These are phyloP conservation scores for Nematocida minor DNA, from an alignment of 371 early-diverging fungal species.

Conservation along the genomic window DNA sequence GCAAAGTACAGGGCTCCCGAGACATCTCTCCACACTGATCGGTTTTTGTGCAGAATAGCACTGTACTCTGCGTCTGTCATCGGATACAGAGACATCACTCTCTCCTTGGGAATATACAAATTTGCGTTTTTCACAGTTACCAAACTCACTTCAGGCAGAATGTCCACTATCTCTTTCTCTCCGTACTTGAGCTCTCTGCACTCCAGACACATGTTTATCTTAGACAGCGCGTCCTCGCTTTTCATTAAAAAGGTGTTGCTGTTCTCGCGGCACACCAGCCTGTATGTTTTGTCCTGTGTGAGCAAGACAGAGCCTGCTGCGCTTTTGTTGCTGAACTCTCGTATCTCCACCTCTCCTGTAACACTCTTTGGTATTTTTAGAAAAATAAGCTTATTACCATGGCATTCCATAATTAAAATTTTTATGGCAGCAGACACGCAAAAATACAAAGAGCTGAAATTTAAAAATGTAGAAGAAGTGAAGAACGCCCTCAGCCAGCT, in stretches of 20 bases:
- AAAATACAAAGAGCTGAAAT: constrained; percentile 2
- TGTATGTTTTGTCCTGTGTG: constrained; percentile 1
- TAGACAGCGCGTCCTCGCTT: not conserved
- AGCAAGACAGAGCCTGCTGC: constrained; percentile 17
- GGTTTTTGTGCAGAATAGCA: not conserved
- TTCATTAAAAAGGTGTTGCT: constrained; percentile 35
- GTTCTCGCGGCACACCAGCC: constrained; percentile 28
- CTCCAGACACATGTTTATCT: constrained; percentile 7
- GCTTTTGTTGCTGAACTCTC: not conserved
- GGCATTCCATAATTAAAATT: not conserved
- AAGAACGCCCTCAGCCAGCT: not conserved
- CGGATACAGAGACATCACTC: not conserved
- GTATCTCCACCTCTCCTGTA: constrained; percentile 1
- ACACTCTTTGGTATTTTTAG: constrained; percentile 7
- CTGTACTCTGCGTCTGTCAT: constrained; percentile 21
- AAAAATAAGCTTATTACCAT: not conserved
- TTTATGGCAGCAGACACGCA: not conserved
- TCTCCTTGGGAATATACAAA: not conserved
- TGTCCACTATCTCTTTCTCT: not conserved
- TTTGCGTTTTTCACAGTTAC: not conserved
- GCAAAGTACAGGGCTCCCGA: not conserved
- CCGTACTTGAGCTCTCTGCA: constrained; percentile 7
- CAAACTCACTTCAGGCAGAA: constrained; percentile 14
- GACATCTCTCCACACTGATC: not conserved
- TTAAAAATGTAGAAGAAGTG: constrained; percentile 42